A percentile compares a stretch with the other conserved stretches of the same genome.
Conservation (phyloP, 768 basidiomycete genomes). For the Lactifluus pinguis region DNA sequence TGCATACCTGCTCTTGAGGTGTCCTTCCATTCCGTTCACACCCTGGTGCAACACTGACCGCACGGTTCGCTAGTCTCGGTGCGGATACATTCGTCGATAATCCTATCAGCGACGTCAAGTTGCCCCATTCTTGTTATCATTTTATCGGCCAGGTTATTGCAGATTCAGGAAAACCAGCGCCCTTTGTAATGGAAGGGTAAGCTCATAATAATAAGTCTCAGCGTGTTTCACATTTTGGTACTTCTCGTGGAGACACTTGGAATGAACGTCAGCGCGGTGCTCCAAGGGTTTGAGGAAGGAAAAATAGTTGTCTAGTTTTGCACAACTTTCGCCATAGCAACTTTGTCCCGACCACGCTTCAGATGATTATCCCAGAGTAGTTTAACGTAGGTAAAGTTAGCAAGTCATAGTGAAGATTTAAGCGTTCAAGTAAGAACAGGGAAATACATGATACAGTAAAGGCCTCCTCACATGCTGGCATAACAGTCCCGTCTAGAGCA, state of each 20-base stretch:
- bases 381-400: neutral
- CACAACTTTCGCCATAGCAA: neutral
- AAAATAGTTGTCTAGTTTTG: neutral
- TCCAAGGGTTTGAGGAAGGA: constrained; percentile 21
- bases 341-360: neutral
- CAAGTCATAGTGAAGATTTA: neutral
- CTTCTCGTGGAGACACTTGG: constrained; percentile 21
- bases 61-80: constrained; percentile 23
- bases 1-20: constrained; percentile 26
- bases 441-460: constrained; percentile 13
- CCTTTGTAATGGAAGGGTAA: constrained; percentile 32
- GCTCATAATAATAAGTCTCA: neutral
- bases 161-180: constrained; percentile 18
- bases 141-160: constrained; percentile 23
- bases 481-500: neutral
- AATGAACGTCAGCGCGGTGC: constrained; percentile 24
- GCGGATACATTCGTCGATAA: constrained; percentile 29
- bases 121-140: constrained; percentile 24
- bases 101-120: constrained; percentile 26
- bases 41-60: neutral
- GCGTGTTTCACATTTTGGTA: neutral
- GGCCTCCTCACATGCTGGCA: constrained; percentile 2
- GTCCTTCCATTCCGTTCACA: neutral
- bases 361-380: neutral
- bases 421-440: neutral